Evolutionary conservation across 306 rosid genomes (phyloP).

Genomic region (Prinsepia uniflora): DNA sequence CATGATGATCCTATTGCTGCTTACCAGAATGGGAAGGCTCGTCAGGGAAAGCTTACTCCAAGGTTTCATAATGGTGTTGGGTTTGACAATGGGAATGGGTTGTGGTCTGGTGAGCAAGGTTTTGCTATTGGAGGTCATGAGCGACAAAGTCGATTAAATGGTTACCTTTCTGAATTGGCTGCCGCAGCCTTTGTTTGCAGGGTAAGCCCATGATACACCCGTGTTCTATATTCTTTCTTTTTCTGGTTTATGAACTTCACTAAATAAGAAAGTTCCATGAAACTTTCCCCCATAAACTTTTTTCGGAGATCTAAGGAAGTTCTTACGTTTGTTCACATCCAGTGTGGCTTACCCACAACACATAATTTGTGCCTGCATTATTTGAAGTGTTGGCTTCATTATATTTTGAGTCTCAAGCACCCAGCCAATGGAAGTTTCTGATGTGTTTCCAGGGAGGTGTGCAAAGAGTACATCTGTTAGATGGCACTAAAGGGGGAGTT

Average conservation of each 20-base stretch:
- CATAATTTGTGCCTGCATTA: constrained; percentile 21
- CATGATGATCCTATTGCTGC: constrained; percentile 34
- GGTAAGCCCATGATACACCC: constrained; percentile 42
- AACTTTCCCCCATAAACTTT: background rate
- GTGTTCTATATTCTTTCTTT: background rate
- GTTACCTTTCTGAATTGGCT: constrained; percentile 94
- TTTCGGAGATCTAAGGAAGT: background rate
- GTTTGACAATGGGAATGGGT: constrained; percentile 75
- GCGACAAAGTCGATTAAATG: constrained; percentile 75
- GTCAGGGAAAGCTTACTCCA: constrained; percentile 35
- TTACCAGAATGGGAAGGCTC: constrained; percentile 45
- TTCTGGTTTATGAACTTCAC: constrained; percentile 1
- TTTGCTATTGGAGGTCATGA: constrained; percentile 92
- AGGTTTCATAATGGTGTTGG: constrained; percentile 87
- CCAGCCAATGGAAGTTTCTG: constrained; percentile 34
- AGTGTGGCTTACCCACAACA: background rate
- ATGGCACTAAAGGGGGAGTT: constrained; percentile 92
- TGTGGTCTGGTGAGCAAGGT: constrained; percentile 79
- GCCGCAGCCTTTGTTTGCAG: constrained; percentile 98
- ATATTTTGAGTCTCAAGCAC: constrained; percentile 26
- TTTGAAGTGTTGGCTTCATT: constrained; percentile 35
- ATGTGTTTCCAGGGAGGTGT: constrained; percentile 82
- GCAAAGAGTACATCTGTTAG: constrained; percentile 95
- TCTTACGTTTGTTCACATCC: background rate
- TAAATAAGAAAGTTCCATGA: background rate